Evolutionary conservation across 106 monocot species (phyloP), one percentile per base, ranked within the genome.

Genomic region (Dioscorea dumetorum): DNA sequence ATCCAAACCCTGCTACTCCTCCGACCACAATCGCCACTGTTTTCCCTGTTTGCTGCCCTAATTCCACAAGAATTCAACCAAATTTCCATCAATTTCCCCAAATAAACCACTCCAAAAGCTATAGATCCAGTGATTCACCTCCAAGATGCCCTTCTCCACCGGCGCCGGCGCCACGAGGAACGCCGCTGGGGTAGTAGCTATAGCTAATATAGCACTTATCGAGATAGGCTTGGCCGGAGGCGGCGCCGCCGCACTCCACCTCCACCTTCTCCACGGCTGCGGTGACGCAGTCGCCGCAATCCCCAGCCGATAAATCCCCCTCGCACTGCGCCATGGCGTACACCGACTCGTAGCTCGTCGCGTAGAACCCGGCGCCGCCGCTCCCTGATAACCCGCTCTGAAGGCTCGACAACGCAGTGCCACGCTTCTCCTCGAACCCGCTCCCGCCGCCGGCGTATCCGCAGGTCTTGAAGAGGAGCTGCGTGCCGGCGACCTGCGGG

Each of bases 271-370:
- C 93, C 51, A 90, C 87, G 7, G 99, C 93, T 69, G 90, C 77
- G 33, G 82, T 41, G 13, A 90, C 85, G 70, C 99, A 99, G 53
- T 85, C 75, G 10, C 77, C 78, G 65, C 99, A 93, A 67, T 99
- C 99, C 2, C 74, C 70, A 1, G 70, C 60, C 53, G 90, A 90
- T 33, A 99, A 75, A 50, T 93, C 99, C 61, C 93, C 93, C 65
- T 99, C 85, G 76, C 99, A 99, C 73, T 99, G 99, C 15, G 93
- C 93, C 93, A 99, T 83, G 24, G 89, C 85, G 66, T 90, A 99
- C 22, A 93, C 90, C 14, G 72, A 65, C 50, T 71, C 79, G 68
- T 83, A 99, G 64, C 76, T 84, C 11, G 97, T 87, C 19, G 84
- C 86, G 69, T 85, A 89, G 78, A 92, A 99, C 34, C 90, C 85